Conservation (phyloP, 768 basidiomycete genomes). For the Cyclocybe aegerita region DNA sequence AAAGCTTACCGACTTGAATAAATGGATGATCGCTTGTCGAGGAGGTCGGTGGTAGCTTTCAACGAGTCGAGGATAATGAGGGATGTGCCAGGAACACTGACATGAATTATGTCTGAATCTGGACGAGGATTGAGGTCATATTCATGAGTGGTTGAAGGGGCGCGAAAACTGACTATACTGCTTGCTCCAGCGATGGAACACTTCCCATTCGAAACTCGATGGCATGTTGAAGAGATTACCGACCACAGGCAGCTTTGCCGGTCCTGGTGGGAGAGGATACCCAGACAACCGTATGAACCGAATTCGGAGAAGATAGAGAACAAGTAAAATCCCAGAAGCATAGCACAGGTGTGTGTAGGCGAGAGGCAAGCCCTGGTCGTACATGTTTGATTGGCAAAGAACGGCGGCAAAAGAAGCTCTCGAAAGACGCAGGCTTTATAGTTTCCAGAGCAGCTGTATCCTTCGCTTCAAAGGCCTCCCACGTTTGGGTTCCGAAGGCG, state of each 20-base stretch:
- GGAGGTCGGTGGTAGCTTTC: conserved; percentile 16
- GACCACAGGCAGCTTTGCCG: conserved; percentile 39
- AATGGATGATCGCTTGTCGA: conserved; percentile 21
- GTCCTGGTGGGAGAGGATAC: conserved; percentile 38
- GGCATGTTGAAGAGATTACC: conserved; percentile 46
- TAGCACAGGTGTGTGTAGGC: too few relatives aligned
- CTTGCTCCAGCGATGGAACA: conserved; percentile 38
- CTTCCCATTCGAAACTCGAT: conserved; percentile 38
- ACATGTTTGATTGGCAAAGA: too few relatives aligned
- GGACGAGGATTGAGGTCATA: neutral
- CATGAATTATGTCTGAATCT: conserved; percentile 22
- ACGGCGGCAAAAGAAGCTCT: too few relatives aligned
- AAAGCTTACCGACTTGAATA: conserved; percentile 18
- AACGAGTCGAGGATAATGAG: conserved; percentile 21
- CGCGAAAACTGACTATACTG: conserved; percentile 28
- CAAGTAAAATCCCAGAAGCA: neutral
- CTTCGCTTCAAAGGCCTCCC: too few relatives aligned
- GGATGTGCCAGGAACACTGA: conserved; percentile 14
- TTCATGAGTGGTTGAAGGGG: neutral
- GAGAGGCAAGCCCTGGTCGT: too few relatives aligned
- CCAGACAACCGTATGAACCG: conserved; percentile 9
- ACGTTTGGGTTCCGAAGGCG: too few relatives aligned
- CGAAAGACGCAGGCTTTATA: too few relatives aligned
- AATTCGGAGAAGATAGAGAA: neutral
- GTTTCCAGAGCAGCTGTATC: too few relatives aligned